Evolutionary conservation across 108 stramenopile genomes (phyloP).

Genomic region (Aureococcus anophagefferens): DNA sequence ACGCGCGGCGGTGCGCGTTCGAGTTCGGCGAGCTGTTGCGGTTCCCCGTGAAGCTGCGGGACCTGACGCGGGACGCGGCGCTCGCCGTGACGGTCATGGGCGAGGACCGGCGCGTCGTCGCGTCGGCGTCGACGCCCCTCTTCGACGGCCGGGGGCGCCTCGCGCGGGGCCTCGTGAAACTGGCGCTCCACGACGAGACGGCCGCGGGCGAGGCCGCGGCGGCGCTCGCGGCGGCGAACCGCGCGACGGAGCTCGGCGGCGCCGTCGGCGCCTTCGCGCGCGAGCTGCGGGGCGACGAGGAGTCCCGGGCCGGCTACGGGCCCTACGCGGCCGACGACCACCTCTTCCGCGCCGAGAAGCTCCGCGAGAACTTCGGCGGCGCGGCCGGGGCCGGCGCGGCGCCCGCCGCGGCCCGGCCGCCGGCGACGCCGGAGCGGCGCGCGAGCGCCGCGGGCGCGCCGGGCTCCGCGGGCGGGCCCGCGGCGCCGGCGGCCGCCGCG

Average conservation of each 20-base stretch:
- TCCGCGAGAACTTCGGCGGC: not conserved
- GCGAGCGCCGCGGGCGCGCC: not conserved
- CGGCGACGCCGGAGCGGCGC: not conserved
- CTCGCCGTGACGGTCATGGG: constrained; percentile 16
- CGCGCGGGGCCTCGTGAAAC: not conserved
- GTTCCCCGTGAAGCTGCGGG: constrained; percentile 20
- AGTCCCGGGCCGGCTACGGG: not conserved
- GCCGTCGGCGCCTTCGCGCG: not conserved
- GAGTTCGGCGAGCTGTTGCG: constrained; percentile 7
- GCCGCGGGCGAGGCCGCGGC: not conserved
- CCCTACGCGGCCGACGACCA: not conserved
- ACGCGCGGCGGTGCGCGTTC: not conserved
- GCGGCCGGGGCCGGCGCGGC: not conserved
- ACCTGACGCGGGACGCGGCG: constrained; percentile 18
- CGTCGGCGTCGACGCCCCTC: constrained; percentile 3
- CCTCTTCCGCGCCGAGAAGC: not conserved
- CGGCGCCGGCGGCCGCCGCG: constrained; percentile 13
- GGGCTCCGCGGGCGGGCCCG: not conserved
- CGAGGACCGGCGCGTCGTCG: not conserved
- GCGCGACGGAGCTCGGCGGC: not conserved
- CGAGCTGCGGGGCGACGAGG: not conserved
- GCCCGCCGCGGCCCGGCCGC: no score
- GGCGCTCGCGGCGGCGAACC: not conserved
- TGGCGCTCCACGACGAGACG: not conserved
- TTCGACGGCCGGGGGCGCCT: constrained; percentile 17